Base-by-base conservation (phyloP, 108 stramenopile species). In the Craspedostauros australis region DNA sequence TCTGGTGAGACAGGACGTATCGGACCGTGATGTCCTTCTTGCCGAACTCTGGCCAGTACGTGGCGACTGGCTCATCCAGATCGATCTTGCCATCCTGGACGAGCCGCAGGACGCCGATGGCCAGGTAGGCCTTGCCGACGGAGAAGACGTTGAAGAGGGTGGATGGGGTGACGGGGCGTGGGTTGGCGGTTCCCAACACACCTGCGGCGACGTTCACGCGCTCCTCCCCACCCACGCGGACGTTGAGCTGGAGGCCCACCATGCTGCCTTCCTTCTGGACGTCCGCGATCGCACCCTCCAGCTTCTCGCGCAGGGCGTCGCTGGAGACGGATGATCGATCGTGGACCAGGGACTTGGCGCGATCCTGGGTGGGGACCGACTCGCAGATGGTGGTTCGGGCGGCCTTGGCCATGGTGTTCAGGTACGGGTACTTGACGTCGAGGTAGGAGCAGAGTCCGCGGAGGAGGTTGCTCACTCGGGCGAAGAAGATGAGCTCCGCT, bases 401-500 rank as follows among this genome's bases (percentile, higher is more conserved):
- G 4, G 53, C 34, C n/a, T 21, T 21, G 22, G 62, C 62, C 62
- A 62, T 62, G 41, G 52, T 62, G 23, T 60, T 47, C 18, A 72
- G 37, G 33, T 72, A 72, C 0, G 46, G 46, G 9, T 50, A 36
- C 2, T 39, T 40, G 0, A 72, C 57, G 12, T 50, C 46, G 18
- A 64, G 48, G 24, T 38, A 26, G 25, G 50, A 41, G 5, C 71
- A 47, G 12, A 72, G 26, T 0, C 71, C 71, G 23, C 50, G 58
- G 7, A 72, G 34, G 18, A 72, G 36, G 30, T 60, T 39, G 16
- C 49, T 72, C 38, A 64, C 64, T 5, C 71, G 51, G 22, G 39
- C 39, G 42, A 72, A 72, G 37, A 72, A 72, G 36, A 72, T 36
- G n/a, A 72, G 41, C 39, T 72, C 71, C 19, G 47, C 43, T 36